Evolutionary conservation across 116 monocot species (phyloP).

Genomic region (Thalassia testudinum): DNA sequence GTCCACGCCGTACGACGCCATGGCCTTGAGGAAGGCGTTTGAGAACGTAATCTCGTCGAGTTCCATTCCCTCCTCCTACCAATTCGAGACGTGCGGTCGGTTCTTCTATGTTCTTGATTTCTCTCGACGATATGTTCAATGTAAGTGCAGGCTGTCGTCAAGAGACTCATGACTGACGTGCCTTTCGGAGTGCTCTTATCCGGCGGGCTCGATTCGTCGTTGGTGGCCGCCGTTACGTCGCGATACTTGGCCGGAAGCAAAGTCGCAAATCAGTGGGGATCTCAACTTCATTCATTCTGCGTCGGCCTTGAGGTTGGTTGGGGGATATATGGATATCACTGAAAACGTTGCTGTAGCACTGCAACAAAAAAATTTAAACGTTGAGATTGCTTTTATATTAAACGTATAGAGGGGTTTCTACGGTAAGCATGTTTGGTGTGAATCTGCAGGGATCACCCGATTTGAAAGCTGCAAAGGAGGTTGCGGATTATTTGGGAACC

Average conservation of each 20-base stretch:
- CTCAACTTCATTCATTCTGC: slow-evolving; percentile 87
- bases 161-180: slow-evolving; percentile 96
- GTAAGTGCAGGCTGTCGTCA: slow-evolving; percentile 56
- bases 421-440: no score
- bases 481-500: slow-evolving; percentile 75
- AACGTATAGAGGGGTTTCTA: no score
- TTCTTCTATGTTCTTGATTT: neutral
- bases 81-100: neutral
- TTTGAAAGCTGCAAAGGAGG: slow-evolving; percentile 79
- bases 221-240: slow-evolving; percentile 90
- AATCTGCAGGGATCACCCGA: slow-evolving; percentile 71
- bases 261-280: slow-evolving; percentile 77
- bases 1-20: slow-evolving; percentile 47
- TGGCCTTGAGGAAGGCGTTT: slow-evolving; percentile 65
- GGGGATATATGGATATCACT: no score
- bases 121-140: neutral
- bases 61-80: no score
- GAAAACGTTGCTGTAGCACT: no score
- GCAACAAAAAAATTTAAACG: no score
- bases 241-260: slow-evolving; percentile 52
- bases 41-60: slow-evolving; percentile 38
- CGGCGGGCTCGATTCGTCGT: slow-evolving; percentile 95
- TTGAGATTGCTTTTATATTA: neutral
- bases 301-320: slow-evolving; percentile 64
- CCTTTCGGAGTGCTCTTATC: slow-evolving; percentile 96